Base-by-base conservation (phyloP, 116 monocot genomes). In the Papilionanthe hybrid region DNA sequence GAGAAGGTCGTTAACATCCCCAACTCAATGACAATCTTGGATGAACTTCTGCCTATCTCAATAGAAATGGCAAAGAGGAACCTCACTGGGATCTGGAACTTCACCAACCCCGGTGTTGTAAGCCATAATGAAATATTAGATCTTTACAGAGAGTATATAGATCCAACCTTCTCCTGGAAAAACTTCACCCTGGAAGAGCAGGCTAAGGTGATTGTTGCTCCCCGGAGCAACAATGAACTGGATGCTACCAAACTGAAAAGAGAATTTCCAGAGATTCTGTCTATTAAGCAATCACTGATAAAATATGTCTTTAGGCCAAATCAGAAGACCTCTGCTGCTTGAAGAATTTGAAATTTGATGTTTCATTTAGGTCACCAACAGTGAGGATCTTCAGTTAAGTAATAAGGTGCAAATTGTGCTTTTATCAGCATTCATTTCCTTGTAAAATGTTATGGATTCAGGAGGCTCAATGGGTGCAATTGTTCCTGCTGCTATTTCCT, bases 21-120 rank as follows among this genome's bases (percentile, higher is more conserved):
- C 42, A 87, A 87, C 57, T 87, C 87, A 42, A 87, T 87, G 87
- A 87, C 87, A 5, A 81, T 87, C 65, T 74, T 87, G 60, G 83
- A 87, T 75, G 87, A 87, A 28, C 84, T 87, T 19, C 58, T 87
- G 1, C 87, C 84, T 43, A 84, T 87, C 45, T 84, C 84, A 3
- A 84, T 87, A 32, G 87, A 87, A 72, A 87, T 87, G 87, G 87
- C 87, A 47, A 87, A 84, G 67, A 81, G 81, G 29, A 87, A 87
- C 81, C 84, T 87, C n/a, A 87, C 87, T 47, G 87, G 87, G 37
- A 87, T 87, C 43, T 87, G 87, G 87, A 87, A 87, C 69, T 87
- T 87, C 87, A 87, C 87, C 44, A 87, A 87, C 67, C 87, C 87
- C 47, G 84, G 87, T 17, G 87, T 63, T 12, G 76, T 87, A 8